phyloP scores from a whole-genome alignment of 306 rosid species.

The Lupinus albus region DNA sequence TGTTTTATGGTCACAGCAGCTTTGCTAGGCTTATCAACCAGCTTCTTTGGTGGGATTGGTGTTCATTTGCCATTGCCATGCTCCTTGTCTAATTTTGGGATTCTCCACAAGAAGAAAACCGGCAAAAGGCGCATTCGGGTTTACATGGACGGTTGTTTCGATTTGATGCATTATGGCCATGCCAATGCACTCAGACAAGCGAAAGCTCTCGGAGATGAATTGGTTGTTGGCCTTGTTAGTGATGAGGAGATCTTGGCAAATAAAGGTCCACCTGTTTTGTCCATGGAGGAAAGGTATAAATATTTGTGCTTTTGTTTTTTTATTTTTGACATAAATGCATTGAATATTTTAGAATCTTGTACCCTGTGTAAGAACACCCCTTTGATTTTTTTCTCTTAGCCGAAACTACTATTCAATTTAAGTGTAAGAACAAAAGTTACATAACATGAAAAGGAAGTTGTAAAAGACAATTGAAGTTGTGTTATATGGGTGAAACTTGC shows the following conservation, averaged over 20 bases:
- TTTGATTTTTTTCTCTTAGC: neutral
- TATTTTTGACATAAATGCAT: neutral
- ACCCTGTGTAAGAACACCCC: too few species aligned
- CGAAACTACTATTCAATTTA: neutral
- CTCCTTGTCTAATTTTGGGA: constrained; percentile 70
- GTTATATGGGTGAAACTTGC: neutral
- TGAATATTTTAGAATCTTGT: constrained; percentile 9
- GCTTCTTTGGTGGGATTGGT: constrained; percentile 82
- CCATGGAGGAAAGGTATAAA: constrained; percentile 85
- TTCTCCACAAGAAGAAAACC: constrained; percentile 67
- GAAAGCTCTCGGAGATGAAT: constrained; percentile 91
- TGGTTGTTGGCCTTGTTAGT: constrained; percentile 87
- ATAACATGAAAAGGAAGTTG: neutral
- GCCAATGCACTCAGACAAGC: constrained; percentile 99
- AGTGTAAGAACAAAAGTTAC: neutral
- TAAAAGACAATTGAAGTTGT: constrained; percentile 15
- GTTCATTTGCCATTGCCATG: constrained; percentile 62
- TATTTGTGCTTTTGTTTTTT: neutral
- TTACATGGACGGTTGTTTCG: constrained; percentile 99
- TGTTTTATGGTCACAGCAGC: constrained; percentile 98
- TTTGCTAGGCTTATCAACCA: constrained; percentile 83
- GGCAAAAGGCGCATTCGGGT: constrained; percentile 84
- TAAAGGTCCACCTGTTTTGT: constrained; percentile 96
- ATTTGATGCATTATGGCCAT: constrained; percentile 99
- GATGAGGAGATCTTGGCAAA: constrained; percentile 89